Evolutionary conservation across 176 grass and related monocot genomes (phyloP), one percentile per base, ranked within the genome.

Genomic region (Triticum timopheevii): DNA sequence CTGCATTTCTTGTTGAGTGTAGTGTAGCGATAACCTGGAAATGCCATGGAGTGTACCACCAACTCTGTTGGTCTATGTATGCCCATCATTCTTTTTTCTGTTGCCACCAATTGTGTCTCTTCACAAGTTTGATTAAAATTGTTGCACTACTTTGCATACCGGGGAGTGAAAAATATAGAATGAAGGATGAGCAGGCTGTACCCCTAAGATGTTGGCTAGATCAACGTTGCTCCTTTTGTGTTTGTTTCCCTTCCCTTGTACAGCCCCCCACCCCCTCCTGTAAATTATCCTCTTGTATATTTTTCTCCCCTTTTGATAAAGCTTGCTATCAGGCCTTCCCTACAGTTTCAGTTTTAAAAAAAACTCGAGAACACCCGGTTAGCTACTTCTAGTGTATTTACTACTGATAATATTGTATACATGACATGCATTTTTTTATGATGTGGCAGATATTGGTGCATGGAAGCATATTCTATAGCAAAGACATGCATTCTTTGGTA

Each of bases 401-500:
- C 17, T 25, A n/a, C 1, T 27, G 22, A 91, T 39, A 73, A n/a
- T 38, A 76, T 1, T 4, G 7, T 59, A 76, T 72, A 33, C 78
- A 66, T 10, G 27, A 59, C 38, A 74, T 30, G 28, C 28, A 25
- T 67, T 8, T 79, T 35, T 11, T 80, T 34, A 67, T 71, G 68
- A 81, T 69, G 63, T 77, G 28, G 44, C 84, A 99, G 94, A 96
- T 38, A 83, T 99, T 87, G 97, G 97, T 22, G 92, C 94, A 10
- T 99, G 94, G 97, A 90, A 99, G 73, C 89, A 96, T 95, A 83
- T 99, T 90, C 84, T 91, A 90, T 83, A 94, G 33, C 97, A 99
- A 91, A 92, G 97, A 67, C 97, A 99, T 61, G 89, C 94, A 71
- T 96, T 96, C 91, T 99, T 99, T 77, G 83, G 87, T 73, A 89